Conservation (phyloP, 179 eudicot species). For the Monotropa hypopitys region DNA sequence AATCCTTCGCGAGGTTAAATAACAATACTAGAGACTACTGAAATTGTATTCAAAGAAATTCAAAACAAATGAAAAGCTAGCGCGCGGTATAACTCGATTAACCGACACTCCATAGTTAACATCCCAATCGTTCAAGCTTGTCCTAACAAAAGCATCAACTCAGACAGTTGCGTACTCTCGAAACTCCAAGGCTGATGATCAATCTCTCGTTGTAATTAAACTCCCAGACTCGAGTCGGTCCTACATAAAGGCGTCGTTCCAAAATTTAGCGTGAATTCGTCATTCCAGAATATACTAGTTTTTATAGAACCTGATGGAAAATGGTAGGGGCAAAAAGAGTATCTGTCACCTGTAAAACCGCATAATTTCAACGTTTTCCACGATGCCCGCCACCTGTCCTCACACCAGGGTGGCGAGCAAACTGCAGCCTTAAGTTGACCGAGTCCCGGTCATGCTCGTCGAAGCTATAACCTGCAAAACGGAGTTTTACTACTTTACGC, state of each 20-base stretch:
- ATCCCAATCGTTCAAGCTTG: constrained; percentile 20
- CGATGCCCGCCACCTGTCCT: constrained; percentile 79
- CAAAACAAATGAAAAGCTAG: neutral
- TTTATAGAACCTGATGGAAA: constrained; percentile 19
- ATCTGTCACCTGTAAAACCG: constrained; percentile 43
- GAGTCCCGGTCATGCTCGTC: constrained; percentile 83
- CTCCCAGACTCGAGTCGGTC: constrained; percentile 34
- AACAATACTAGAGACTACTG: neutral
- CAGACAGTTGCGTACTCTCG: constrained; percentile 13
- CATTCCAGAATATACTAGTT: constrained; percentile 10
- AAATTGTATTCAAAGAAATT: neutral
- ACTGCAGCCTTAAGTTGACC: constrained; percentile 53
- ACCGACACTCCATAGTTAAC: constrained; percentile 11
- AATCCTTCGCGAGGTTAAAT: neutral
- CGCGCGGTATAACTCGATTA: neutral
- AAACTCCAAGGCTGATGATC: constrained; percentile 17
- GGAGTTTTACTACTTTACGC: constrained; percentile 40
- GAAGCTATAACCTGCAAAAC: constrained; percentile 90
- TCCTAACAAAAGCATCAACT: constrained; percentile 24
- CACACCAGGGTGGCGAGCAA: constrained; percentile 82
- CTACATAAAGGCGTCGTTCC: constrained; percentile 50
- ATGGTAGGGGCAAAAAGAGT: constrained; percentile 23
- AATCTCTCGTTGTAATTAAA: constrained; percentile 23
- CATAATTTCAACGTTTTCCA: constrained; percentile 51
- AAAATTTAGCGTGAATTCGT: constrained; percentile 24